Evolutionary conservation across 371 early-diverging fungal genomes (phyloP), one percentile per base, ranked within the genome.

Genomic region (Conidiobolus incongruus): DNA sequence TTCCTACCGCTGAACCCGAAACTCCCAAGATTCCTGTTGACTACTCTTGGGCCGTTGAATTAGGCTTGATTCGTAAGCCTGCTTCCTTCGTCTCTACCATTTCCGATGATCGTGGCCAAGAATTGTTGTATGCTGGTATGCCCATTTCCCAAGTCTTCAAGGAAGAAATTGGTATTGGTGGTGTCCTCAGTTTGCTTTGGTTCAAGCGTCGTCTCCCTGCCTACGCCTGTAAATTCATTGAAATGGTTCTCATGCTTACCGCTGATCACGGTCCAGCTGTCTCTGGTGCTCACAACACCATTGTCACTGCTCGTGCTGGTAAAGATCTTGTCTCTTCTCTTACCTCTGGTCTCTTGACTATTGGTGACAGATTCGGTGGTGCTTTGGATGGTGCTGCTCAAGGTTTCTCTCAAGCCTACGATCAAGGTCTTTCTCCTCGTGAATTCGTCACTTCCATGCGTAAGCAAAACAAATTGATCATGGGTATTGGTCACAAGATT

Each of bases 11-110:
- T 29, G 96, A 95, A 56, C 89, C 91, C 17, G 88, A 86, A 53
- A 63, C 78, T n/a, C 96, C 96, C 55, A 93, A 93, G 77, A 88
- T 95, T 49, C 96, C 96, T 21, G 90, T 95, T 51, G 96, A 95
- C 63, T 95, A 95, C 62, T 75, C 89, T 7, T 95, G 96, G 96
- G 96, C 96, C 34, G 88, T 88, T 58, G 93, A 93, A 66, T 70
- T 95, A 37, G 96, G 96, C n/a, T 67, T 95, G 47, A 84, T 95
- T 43, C 87, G 96, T 58, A 95, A 95, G 68, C 96, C 96, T 22
- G 93, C 96, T 12, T 80, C 81, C 52, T 95, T 95, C 52, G 91
- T 93, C 40, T 90, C 92, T 44, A 95, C 96, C 41, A 95, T 95
- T 57, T 86, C 82, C 49, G 96, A 95, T 65, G 96, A 95, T 62